Evolutionary conservation across 2,329 filamentous ascomycete genomes (phyloP), one percentile per base, ranked within the genome.

Genomic region (Thelonectria rubi): DNA sequence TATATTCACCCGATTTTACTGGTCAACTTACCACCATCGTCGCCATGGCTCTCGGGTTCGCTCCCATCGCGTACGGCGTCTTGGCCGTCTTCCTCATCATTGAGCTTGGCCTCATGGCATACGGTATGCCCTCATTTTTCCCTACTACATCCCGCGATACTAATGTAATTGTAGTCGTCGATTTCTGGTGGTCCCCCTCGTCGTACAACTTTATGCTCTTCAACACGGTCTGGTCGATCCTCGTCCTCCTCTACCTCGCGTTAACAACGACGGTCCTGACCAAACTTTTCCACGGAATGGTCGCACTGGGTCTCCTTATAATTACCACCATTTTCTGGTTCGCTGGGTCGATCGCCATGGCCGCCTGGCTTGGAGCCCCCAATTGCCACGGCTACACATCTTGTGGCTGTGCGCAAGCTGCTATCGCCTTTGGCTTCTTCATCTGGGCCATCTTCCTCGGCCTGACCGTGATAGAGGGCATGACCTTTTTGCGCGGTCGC

Each of bases 281-380:
- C 3, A 79, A 80, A 21, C 70, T 87, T 11, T 88, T 88, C 69
- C 87, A 92, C 75, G 85, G 83, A 54, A 86, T 87, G 52, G 86
- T 83, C 46, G 85, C 93, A 15, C 80, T 94, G 17, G 88, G 72
- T 1, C 81, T 92, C 32, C 91, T 96, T 72, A 81, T 81, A 48
- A 67, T 95, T 21, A 95, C 92, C 10, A 89, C 90, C 79, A 82
- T 96, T 58, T 96, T 96, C 81, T 97, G 93, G 93, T 95, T 97
- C 73, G 89, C 90, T 1, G 93, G 92, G 7, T 91, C 93, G 70
- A 88, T 96, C 67, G 92, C 92, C 0, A 77, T 94, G 11, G 92
- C 90, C 0, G 89, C 88, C 18, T 82, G 82, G 57, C 77, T 93
- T 59, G 85, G 85, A 55, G 82, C 85, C 15, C 79, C 86, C 0